These are phyloP conservation scores for Trichoderma sp. DNA, from an alignment of 2,329 filamentous ascomycete species.

Conservation along the genomic window DNA sequence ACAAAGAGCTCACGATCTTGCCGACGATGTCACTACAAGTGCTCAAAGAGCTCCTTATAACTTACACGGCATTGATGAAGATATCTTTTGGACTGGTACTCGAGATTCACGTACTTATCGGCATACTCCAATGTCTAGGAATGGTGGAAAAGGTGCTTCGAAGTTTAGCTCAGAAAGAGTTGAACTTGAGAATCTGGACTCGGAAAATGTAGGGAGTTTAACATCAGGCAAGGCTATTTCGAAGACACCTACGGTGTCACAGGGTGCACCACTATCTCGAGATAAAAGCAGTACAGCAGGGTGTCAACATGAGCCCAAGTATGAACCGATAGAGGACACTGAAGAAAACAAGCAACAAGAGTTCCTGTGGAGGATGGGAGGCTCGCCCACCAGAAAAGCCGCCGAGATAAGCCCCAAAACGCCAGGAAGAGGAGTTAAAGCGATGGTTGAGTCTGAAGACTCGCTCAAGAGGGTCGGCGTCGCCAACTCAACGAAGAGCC, in stretches of 20 bases:
- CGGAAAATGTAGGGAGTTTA: neutral
- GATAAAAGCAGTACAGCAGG: neutral
- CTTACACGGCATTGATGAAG: slow-evolving; percentile 6
- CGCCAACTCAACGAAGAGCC: neutral
- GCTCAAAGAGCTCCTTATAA: neutral
- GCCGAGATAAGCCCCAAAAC: neutral
- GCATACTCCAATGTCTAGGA: neutral
- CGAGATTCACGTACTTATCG: neutral
- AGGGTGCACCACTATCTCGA: neutral
- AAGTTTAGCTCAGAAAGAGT: neutral
- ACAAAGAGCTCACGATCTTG: neutral
- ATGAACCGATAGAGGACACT: neutral
- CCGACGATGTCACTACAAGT: neutral
- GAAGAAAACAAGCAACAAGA: neutral
- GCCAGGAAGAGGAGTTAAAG: neutral
- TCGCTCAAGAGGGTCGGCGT: neutral
- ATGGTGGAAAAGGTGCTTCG: neutral
- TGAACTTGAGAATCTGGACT: neutral
- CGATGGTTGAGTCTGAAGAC: neutral
- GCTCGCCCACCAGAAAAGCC: neutral
- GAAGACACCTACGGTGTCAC: neutral
- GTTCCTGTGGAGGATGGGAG: neutral
- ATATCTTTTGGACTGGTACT: slow-evolving; percentile 2
- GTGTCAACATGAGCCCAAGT: neutral
- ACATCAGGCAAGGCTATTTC: neutral